phyloP scores from a whole-genome alignment of 1,284 basidiomycete genomes.

The Fomitopsis betulina region DNA sequence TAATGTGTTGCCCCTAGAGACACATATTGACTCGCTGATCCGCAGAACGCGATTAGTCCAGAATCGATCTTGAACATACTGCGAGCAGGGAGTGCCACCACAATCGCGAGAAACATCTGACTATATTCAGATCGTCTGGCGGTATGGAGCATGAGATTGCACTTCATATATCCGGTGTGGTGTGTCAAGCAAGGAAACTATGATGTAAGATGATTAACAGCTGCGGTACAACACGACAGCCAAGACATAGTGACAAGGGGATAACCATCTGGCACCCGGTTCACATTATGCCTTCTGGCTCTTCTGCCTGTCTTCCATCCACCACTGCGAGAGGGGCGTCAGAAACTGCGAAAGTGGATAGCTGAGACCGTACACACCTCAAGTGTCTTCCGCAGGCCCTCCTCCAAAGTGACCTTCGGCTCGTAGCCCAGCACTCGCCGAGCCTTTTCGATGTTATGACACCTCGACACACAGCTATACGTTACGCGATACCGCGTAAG shows the following conservation, averaged over 20 bases:
- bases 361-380: slow-evolving; percentile 42
- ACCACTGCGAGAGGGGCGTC: slow-evolving; percentile 14
- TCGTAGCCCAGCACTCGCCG: slow-evolving; percentile 90
- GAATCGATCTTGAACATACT: too few relatives aligned
- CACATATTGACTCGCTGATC: too few relatives aligned
- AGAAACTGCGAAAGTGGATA: neutral
- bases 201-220: neutral
- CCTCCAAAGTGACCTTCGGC: slow-evolving; percentile 85
- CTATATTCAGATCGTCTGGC: neutral
- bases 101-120: too few relatives aligned
- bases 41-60: too few relatives aligned
- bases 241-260: neutral
- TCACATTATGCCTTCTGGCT: slow-evolving; percentile 15
- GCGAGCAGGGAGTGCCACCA: too few relatives aligned
- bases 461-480: slow-evolving; percentile 72
- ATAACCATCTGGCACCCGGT: neutral
- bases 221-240: neutral
- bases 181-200: neutral
- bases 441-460: slow-evolving; percentile 96
- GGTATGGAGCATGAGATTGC: neutral
- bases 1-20: too few relatives aligned
- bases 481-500: slow-evolving; percentile 89
- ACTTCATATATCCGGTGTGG: neutral
- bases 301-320: slow-evolving; percentile 18
- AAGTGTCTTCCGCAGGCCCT: slow-evolving; percentile 80